Conservation (phyloP, 495 filamentous ascomycete genomes). For the Tricharina praecox region DNA sequence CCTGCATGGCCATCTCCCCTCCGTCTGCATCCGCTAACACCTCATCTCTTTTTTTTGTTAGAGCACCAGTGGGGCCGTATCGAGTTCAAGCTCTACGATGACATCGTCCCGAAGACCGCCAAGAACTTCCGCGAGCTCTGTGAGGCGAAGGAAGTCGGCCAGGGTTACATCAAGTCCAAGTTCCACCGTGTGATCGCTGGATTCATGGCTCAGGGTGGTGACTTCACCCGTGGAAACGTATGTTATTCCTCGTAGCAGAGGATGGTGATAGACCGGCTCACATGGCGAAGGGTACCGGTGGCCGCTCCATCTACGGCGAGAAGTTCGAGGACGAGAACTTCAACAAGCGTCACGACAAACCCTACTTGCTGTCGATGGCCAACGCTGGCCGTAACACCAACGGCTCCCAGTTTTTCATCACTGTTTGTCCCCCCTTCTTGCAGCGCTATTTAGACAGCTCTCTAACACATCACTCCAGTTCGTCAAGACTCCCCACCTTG, state of each 20-base stretch:
- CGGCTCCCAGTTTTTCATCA: slow-evolving; percentile 24
- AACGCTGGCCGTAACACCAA: slow-evolving; percentile 63
- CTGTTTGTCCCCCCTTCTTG: not conserved
- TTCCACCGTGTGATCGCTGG: slow-evolving; percentile 93
- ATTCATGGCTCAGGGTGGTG: slow-evolving; percentile 99
- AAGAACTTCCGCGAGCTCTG: slow-evolving; percentile 92
- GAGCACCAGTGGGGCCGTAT: slow-evolving; percentile 49
- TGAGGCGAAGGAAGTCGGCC: slow-evolving; percentile 70
- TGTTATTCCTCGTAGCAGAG: slow-evolving; percentile 32
- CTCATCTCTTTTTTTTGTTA: slow-evolving; percentile 4
- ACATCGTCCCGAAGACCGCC: slow-evolving; percentile 73
- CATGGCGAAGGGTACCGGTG: slow-evolving; percentile 50
- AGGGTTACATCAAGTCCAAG: slow-evolving; percentile 60
- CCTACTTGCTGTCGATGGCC: slow-evolving; percentile 62
- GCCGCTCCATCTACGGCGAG: slow-evolving; percentile 76
- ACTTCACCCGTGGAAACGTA: slow-evolving; percentile 94
- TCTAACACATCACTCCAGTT: slow-evolving; percentile 26
- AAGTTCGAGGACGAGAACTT: slow-evolving; percentile 78
- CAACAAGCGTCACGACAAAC: slow-evolving; percentile 41
- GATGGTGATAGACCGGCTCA: slow-evolving; percentile 16
- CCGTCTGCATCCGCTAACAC: not conserved
- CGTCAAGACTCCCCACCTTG: slow-evolving; percentile 52
- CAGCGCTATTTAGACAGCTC: slow-evolving; percentile 31
- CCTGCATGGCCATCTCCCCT: slow-evolving; percentile 4
- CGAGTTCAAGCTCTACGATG: slow-evolving; percentile 79